phyloP scores from a whole-genome alignment of 2,329 filamentous ascomycete genomes.

The Phyllosticta citrichinensis region DNA sequence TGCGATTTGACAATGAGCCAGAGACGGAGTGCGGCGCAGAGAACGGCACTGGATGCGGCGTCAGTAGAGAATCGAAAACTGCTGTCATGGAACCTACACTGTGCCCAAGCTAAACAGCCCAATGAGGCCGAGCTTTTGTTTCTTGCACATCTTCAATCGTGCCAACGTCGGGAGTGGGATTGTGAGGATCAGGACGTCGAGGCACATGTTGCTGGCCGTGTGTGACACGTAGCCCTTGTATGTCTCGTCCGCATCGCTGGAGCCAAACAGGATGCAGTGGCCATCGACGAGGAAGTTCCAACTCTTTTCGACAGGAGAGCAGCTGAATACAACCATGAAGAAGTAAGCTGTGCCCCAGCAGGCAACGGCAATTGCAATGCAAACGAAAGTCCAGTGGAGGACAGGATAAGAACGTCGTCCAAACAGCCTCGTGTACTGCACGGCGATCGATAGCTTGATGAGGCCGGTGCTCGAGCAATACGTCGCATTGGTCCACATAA shows the following conservation, averaged over 20 bases:
- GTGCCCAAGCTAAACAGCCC: slow-evolving; percentile 13
- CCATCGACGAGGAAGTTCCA: slow-evolving; percentile 20
- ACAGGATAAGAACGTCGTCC: slow-evolving; percentile 11
- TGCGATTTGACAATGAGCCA: slow-evolving; percentile 5
- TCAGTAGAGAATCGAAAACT: not conserved
- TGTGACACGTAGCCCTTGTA: slow-evolving; percentile 23
- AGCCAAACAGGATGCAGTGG: slow-evolving; percentile 27
- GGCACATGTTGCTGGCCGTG: slow-evolving; percentile 22
- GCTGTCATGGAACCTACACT: not conserved
- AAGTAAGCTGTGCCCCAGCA: slow-evolving; percentile 24
- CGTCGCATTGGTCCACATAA: slow-evolving; percentile 22
- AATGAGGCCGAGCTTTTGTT: slow-evolving; percentile 20
- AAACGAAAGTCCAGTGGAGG: slow-evolving; percentile 15
- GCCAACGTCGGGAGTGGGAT: slow-evolving; percentile 24
- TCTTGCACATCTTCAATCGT: slow-evolving; percentile 21
- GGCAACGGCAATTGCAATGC: slow-evolving; percentile 17
- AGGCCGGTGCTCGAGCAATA: slow-evolving; percentile 24
- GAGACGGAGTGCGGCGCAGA: slow-evolving; percentile 5
- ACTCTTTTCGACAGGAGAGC: slow-evolving; percentile 21
- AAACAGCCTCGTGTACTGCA: slow-evolving; percentile 29
- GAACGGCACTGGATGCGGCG: not conserved
- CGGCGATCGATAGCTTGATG: slow-evolving; percentile 28
- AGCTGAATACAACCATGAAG: slow-evolving; percentile 23
- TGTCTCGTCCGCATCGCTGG: slow-evolving; percentile 19
- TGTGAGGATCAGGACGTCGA: slow-evolving; percentile 23